Evolutionary conservation across 495 filamentous ascomycete genomes (phyloP).

Genomic region (Penicillium daleae): DNA sequence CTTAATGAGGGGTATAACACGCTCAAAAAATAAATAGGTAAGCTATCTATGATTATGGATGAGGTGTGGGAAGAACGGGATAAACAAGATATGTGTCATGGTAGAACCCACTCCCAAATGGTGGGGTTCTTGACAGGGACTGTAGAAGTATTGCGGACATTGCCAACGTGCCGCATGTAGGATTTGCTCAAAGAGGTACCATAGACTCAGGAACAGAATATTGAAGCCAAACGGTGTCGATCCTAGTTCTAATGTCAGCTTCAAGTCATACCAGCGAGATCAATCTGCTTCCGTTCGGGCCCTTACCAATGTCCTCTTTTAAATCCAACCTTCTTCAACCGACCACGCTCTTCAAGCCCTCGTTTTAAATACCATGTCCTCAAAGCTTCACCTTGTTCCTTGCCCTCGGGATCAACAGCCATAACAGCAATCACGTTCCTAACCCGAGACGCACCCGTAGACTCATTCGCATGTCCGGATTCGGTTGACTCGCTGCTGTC

Average conservation of each 20-base stretch:
- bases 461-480: not conserved
- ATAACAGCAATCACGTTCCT: slow-evolving; percentile 34
- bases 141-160: slow-evolving; percentile 5
- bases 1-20: too few species aligned
- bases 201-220: slow-evolving; percentile 4
- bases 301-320: slow-evolving; percentile 27
- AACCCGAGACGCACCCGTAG: slow-evolving; percentile 14
- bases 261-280: too few species aligned
- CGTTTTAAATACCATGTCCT: slow-evolving; percentile 28
- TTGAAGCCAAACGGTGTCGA: slow-evolving; percentile 30
- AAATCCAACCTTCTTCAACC: slow-evolving; percentile 32
- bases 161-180: too few species aligned
- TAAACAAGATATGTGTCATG: too few species aligned
- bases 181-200: too few species aligned
- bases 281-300: not conserved
- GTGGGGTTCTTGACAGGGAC: too few species aligned
- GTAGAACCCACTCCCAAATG: too few species aligned
- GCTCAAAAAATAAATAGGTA: too few species aligned
- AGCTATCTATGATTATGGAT: too few species aligned
- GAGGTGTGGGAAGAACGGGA: too few species aligned
- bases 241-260: slow-evolving; percentile 12
- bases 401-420: slow-evolving; percentile 32
- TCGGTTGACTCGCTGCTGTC: not conserved
- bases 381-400: slow-evolving; percentile 26
- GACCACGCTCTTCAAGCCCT: slow-evolving; percentile 33